Conservation (phyloP, 805 yeast genomes). For the Yarrowia sp. region DNA sequence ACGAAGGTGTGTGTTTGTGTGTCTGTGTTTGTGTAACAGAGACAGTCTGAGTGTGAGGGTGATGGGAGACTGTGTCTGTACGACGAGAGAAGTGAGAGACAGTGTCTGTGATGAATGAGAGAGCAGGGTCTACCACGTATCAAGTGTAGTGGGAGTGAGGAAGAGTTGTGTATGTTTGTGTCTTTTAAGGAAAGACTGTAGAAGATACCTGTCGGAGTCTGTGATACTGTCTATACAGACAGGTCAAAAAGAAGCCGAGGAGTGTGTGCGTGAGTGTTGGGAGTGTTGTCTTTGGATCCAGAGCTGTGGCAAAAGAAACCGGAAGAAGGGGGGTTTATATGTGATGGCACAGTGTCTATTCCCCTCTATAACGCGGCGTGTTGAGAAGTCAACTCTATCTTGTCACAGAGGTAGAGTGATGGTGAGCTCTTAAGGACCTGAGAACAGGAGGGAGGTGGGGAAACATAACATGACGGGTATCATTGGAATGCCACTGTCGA, state of each 20-base stretch:
- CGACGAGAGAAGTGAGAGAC: neutral
- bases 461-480: conserved; percentile 4
- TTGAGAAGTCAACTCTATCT: neutral
- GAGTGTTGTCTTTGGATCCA: neutral
- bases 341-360: neutral
- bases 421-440: neutral
- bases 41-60: too few relatives aligned
- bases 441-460: neutral
- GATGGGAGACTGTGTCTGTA: too few relatives aligned
- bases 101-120: too few relatives aligned
- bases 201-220: neutral
- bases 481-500: neutral
- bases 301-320: neutral
- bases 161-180: neutral
- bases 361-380: neutral
- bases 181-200: neutral
- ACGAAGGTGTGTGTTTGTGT: neutral
- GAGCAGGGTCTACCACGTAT: too few relatives aligned
- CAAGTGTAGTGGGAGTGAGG: neutral
- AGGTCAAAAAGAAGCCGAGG: neutral
- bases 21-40: neutral
- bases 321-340: neutral
- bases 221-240: neutral
- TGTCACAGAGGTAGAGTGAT: neutral
- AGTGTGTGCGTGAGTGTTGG: neutral